These are phyloP conservation scores for Edaphochlamys debaryana DNA, from an alignment of 139 green algal species.

Conservation along the genomic window DNA sequence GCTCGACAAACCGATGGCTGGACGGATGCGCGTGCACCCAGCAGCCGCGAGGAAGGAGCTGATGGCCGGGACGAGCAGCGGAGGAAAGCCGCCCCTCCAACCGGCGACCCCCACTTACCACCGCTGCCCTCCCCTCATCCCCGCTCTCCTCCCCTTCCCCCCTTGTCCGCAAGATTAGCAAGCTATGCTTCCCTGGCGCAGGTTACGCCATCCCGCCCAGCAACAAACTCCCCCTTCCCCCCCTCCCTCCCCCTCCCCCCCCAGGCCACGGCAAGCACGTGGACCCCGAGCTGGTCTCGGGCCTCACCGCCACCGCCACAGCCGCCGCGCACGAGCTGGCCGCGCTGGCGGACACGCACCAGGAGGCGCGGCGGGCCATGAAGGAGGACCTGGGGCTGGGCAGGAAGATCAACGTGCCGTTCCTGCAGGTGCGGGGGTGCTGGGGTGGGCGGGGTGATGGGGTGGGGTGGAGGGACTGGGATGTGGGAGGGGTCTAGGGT, in stretches of 20 bases:
- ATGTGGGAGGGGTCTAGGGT: background rate
- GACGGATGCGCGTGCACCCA: too few species aligned
- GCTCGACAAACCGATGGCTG: too few species aligned
- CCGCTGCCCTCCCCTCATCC: too few species aligned
- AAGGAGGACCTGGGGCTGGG: background rate
- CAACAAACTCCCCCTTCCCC: too few species aligned
- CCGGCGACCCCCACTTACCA: too few species aligned
- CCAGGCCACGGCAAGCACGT: conserved; percentile 8
- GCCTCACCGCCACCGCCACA: conserved; percentile 12
- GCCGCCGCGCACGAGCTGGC: conserved; percentile 34
- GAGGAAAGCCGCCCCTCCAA: too few species aligned
- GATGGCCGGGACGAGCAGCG: too few species aligned
- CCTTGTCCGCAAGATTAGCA: too few species aligned
- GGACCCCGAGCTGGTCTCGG: background rate
- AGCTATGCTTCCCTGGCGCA: too few species aligned
- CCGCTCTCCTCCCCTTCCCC: too few species aligned
- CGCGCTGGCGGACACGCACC: background rate
- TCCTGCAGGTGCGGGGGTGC: conserved; percentile 26
- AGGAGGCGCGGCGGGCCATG: background rate
- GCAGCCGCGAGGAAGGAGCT: too few species aligned
- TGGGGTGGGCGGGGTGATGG: background rate
- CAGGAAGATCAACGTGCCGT: background rate
- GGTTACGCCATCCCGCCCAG: too few species aligned
- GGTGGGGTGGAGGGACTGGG: background rate
- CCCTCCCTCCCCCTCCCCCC: background rate